Base-by-base conservation (phyloP, 1,139 yeast species). In the Sugiyamaella japonica region DNA sequence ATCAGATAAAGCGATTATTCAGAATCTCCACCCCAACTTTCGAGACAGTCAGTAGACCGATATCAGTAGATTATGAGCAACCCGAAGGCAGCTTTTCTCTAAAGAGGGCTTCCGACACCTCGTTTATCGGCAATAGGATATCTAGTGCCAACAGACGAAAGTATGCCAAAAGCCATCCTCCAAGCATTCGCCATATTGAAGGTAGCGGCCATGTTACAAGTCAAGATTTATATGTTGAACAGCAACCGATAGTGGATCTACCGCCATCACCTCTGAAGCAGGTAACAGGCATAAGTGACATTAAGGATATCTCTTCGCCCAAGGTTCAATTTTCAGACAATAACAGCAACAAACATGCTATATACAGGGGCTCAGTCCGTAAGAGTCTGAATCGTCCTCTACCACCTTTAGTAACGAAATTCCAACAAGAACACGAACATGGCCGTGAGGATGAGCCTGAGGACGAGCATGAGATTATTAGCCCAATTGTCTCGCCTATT, bases 101-200 rank as follows among this genome's bases (percentile, higher is more conserved):
- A 44, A 44, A 44, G 39, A 44, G 48, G 20, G 17, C 32, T n/a
- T 44, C 48, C 4, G 48, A 44, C 32, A 44, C 15, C 23, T 10
- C 39, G 15, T 31, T 32, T 23, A 44, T 12, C 16, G 10, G n/a
- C 10, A 31, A 17, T 10, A 44, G 17, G 23, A 20, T 17, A 4
- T 36, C 39, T 16, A 44, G 25, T 8, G 10, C 34, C n/a, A 29
- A 29, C 7, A 5, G 34, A 29, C 39, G 28, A 12, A 36, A 45
- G 25, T 13, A 36, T 16, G 34, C 49, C n/a, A 45, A 31, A 37
- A 45, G 49, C 42, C 49, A 45, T 45, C 40, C 49, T 7, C 46
- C 46, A 13, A 42, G 46, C 9, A 6, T 31, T 10, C 23, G 16
- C 2, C 20, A 13, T n/a, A 13, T 13, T 9, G 7, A 4, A 29